These are phyloP conservation scores for Mucuna pruriens DNA, from an alignment of 306 rosid genomes.

Conservation along the genomic window DNA sequence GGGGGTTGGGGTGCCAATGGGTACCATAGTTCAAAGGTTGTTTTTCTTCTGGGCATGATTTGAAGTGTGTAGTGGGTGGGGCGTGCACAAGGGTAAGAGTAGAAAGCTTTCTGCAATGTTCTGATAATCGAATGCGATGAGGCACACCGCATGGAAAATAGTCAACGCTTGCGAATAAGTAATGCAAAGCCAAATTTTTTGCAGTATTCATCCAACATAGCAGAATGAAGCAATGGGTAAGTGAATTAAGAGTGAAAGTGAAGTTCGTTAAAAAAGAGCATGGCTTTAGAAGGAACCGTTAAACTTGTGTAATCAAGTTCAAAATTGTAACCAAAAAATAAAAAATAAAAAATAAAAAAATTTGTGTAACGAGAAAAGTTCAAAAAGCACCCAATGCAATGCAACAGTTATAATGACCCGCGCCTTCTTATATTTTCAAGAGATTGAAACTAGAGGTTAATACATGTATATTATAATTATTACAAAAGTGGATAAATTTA, in stretches of 20 bases:
- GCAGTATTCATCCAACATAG: not conserved
- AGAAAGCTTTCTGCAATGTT: slow-evolving; percentile 60
- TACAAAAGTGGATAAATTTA: no score
- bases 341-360: no score
- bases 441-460: no score
- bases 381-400: no score
- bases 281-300: not conserved
- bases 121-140: not conserved
- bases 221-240: not conserved
- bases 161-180: not conserved
- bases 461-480: no score
- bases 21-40: slow-evolving; percentile 41
- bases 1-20: slow-evolving; percentile 54
- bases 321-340: no score
- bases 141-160: not conserved
- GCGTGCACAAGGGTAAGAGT: slow-evolving; percentile 35
- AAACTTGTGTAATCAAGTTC: not conserved
- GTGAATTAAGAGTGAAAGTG: not conserved
- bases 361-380: no score
- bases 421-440: no score
- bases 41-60: slow-evolving; percentile 56
- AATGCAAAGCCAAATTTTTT: not conserved
- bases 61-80: slow-evolving; percentile 12
- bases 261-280: not conserved
- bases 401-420: no score